Evolutionary conservation across 129 eudicot species (phyloP).

Genomic region (Pittosporum tobira): DNA sequence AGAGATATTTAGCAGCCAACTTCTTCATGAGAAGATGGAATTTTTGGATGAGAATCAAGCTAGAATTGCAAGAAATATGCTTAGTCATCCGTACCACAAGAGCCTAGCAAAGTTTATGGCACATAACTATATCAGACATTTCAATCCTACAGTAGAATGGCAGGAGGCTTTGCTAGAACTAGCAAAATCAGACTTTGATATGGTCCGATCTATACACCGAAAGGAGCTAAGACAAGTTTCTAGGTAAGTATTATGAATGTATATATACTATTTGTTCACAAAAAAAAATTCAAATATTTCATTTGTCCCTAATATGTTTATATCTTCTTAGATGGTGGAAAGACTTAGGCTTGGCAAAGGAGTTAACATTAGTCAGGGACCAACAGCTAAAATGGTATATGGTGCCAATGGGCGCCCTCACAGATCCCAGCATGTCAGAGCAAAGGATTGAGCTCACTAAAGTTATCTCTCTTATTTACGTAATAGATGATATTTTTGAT

Average conservation of each 20-base stretch:
- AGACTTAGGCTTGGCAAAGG: slow-evolving; percentile 22
- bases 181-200: slow-evolving; percentile 20
- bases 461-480: slow-evolving; percentile 33
- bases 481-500: slow-evolving; percentile 57
- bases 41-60: neutral
- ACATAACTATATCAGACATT: slow-evolving; percentile 5
- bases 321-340: slow-evolving; percentile 45
- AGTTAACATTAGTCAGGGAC: slow-evolving; percentile 35
- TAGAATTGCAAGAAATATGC: too few relatives aligned
- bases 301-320: too few relatives aligned
- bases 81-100: slow-evolving; percentile 33
- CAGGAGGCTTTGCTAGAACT: slow-evolving; percentile 23
- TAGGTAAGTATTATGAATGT: slow-evolving; percentile 29
- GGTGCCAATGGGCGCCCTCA: slow-evolving; percentile 40
- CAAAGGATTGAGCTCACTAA: slow-evolving; percentile 50
- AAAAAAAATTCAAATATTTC: neutral
- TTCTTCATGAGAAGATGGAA: slow-evolving; percentile 19
- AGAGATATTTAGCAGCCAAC: slow-evolving; percentile 11
- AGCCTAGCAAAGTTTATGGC: slow-evolving; percentile 16
- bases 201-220: slow-evolving; percentile 12
- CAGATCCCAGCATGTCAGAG: too few relatives aligned
- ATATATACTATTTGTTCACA: neutral
- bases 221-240: slow-evolving; percentile 30
- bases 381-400: slow-evolving; percentile 57
- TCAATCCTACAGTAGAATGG: neutral